Evolutionary conservation across 192 early-diverging fungal genomes (phyloP), one percentile per base, ranked within the genome.

Genomic region (Backusella parvicylindrica): DNA sequence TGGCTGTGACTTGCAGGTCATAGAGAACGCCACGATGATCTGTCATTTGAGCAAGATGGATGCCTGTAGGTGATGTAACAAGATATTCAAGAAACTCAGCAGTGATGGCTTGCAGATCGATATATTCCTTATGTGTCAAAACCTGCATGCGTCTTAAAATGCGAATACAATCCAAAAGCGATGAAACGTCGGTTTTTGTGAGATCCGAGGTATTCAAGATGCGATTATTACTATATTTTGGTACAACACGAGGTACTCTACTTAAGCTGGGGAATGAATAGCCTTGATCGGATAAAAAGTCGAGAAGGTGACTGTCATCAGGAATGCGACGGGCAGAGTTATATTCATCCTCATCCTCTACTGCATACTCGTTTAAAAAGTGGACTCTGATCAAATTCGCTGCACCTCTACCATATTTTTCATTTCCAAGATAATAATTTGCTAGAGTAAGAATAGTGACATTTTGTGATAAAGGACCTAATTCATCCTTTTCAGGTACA

Each of bases 221-320:
- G 4, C 73, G 74, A 23, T 47, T 76, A 35, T 64, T 76, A 36
- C 38, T 66, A 35, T 76, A 78, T 49, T 86, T 84, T 28, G 84
- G 82, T 18, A 88, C 76, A 16, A 83, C 75, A 63, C 83, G 75
- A 28, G 89, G 84, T 6, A 88, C 78, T 9, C 84, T 84, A 64
- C 83, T 87, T 21, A 88, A 66, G 38, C 79, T 77, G 8, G 89
- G 89, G 81, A 90, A 88, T n/a, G 81, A 86, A 50, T 88, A 88
- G 26, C 89, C 89, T 77, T 90, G 87, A 47, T 88, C 89, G n/a
- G 84, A 80, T 26, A 85, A 68, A 30, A 84, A 85, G 36, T 87
- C 86, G 9, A 79, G 43, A 23, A 79, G 56, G 47, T 82, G 82
- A 23, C 83, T 86, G 40, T 84, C 81, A 16, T 84, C 82, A 5